Conservation (phyloP, 176 grass and related monocot genomes). For the Tillandsia fasciculata region DNA sequence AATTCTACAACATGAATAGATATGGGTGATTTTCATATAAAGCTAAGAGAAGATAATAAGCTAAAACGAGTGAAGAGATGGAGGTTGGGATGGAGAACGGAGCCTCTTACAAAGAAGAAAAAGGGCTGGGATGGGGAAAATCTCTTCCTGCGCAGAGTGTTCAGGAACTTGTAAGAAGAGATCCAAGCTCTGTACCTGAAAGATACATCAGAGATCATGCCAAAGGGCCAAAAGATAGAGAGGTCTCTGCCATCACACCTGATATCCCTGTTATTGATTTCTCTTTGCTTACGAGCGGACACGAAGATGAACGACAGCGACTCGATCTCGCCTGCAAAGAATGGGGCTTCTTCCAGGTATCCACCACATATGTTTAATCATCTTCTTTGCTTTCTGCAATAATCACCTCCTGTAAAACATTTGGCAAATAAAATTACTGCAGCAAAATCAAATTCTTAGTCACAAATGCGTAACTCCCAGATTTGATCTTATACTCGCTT, state of each 20-base stretch:
- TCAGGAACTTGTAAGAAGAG: constrained; percentile 6
- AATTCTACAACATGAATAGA: background rate
- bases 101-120: background rate
- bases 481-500: no score
- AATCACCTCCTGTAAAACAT: background rate
- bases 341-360: constrained; percentile 11
- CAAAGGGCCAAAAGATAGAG: background rate
- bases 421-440: background rate
- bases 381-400: background rate
- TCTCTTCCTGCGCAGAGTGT: constrained; percentile 12
- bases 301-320: background rate
- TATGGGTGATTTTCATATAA: background rate
- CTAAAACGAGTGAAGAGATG: background rate
- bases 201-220: constrained; percentile 2
- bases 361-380: background rate
- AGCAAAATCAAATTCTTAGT: no score
- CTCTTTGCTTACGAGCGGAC: background rate
- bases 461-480: no score
- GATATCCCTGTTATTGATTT: constrained; percentile 8
- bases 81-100: background rate
- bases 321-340: constrained; percentile 10
- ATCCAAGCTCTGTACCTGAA: constrained; percentile 8
- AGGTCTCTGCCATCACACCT: background rate
- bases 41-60: background rate
- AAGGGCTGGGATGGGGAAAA: background rate